Evolutionary conservation across 495 filamentous ascomycete genomes (phyloP).

Genomic region (Parathielavia hyrcaniae): DNA sequence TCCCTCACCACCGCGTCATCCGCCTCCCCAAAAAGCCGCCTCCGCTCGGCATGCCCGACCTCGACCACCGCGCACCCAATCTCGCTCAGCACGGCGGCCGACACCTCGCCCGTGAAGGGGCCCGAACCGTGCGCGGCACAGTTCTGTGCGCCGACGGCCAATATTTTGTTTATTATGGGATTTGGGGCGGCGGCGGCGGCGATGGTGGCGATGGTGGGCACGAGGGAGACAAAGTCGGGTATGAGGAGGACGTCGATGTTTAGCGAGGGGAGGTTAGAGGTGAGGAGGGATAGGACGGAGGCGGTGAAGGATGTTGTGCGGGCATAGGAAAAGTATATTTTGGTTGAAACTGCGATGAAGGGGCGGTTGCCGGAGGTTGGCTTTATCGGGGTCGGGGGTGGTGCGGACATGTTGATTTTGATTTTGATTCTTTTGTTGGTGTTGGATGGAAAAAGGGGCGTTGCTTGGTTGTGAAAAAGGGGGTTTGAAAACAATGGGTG

Average conservation of each 20-base stretch:
- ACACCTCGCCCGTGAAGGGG: slow-evolving; percentile 72
- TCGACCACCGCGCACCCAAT: slow-evolving; percentile 66
- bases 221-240: slow-evolving; percentile 66
- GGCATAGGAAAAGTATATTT: slow-evolving; percentile 74
- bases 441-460: not conserved
- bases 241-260: slow-evolving; percentile 57
- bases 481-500: not conserved
- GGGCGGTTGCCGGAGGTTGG: slow-evolving; percentile 43
- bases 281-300: slow-evolving; percentile 43
- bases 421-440: not conserved
- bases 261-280: slow-evolving; percentile 27
- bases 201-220: slow-evolving; percentile 50
- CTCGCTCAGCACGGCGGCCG: slow-evolving; percentile 55
- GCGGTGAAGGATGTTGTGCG: slow-evolving; percentile 57
- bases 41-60: slow-evolving; percentile 72
- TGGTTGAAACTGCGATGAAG: slow-evolving; percentile 70
- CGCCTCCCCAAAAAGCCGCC: slow-evolving; percentile 63
- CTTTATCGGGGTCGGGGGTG: slow-evolving; percentile 6
- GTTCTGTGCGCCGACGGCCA: slow-evolving; percentile 71
- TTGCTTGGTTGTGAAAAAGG: not conserved
- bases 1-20: slow-evolving; percentile 56
- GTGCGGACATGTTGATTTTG: slow-evolving; percentile 14
- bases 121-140: slow-evolving; percentile 59
- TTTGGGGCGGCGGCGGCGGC: slow-evolving; percentile 30
- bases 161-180: slow-evolving; percentile 22